Evolutionary conservation across 441 rosid genomes (phyloP).

Genomic region (Croton laevigatus): DNA sequence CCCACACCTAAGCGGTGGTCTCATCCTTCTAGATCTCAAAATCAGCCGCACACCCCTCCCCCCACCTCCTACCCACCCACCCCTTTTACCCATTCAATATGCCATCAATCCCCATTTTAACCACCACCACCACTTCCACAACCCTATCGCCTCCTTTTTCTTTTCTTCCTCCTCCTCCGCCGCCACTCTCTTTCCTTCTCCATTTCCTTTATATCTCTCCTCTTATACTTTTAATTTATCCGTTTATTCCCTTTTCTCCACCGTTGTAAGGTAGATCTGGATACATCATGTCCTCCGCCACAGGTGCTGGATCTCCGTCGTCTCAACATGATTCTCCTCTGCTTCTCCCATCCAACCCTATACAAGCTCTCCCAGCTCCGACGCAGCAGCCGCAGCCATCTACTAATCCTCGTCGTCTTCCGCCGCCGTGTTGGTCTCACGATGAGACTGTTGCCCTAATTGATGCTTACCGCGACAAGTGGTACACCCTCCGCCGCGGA

Average conservation of each 20-base stretch:
- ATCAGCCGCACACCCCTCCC: constrained; percentile 56
- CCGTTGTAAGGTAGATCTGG: constrained; percentile 9
- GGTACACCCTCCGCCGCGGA: constrained; percentile 86
- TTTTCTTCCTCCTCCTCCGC: constrained; percentile 11
- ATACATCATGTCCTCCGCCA: constrained; percentile 18
- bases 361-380: constrained; percentile 31
- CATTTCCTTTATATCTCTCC: not conserved
- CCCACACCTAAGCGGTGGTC: constrained; percentile 65
- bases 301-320: constrained; percentile 38
- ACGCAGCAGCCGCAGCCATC: constrained; percentile 28
- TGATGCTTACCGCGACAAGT: constrained; percentile 79
- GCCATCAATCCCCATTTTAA: constrained; percentile 35
- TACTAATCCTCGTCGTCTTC: constrained; percentile 73
- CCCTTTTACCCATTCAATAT: constrained; percentile 27
- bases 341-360: constrained; percentile 19
- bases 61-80: constrained; percentile 21
- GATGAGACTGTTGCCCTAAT: constrained; percentile 82
- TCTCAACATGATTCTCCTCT: constrained; percentile 31
- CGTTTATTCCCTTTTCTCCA: not conserved
- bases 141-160: constrained; percentile 16
- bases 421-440: constrained; percentile 94
- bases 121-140: constrained; percentile 40
- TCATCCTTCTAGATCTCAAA: constrained; percentile 48
- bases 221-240: not conserved
- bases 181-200: constrained; percentile 9